phyloP scores from a whole-genome alignment of 768 basidiomycete genomes.

The Mycena rebaudengoi region DNA sequence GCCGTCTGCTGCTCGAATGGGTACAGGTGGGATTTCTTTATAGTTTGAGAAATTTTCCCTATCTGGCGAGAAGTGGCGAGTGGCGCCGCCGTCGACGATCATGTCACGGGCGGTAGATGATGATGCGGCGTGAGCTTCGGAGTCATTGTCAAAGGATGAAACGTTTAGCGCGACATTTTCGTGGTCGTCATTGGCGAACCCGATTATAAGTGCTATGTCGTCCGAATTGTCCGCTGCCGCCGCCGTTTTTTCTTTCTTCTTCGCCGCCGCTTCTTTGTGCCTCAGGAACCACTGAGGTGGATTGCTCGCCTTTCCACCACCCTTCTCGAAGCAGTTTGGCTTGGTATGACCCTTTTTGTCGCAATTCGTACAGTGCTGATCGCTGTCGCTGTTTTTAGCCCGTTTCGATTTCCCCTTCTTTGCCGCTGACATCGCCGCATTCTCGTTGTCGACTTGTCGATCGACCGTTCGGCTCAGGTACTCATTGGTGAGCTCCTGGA shows the following conservation, averaged over 20 bases:
- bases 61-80: constrained; percentile 42
- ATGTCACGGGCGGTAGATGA: background rate
- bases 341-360: constrained; percentile 34
- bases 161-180: background rate
- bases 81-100: constrained; percentile 44
- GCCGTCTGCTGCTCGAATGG: constrained; percentile 40
- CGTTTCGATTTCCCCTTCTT: constrained; percentile 9
- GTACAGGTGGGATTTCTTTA: constrained; percentile 20
- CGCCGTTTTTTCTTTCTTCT: constrained; percentile 14
- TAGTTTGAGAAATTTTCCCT: constrained; percentile 36
- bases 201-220: background rate
- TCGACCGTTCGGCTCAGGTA: background rate
- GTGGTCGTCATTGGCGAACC: background rate
- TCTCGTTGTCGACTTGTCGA: background rate
- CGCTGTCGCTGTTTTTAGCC: background rate
- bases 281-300: constrained; percentile 35
- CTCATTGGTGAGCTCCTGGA: background rate
- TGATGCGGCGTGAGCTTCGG: background rate
- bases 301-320: constrained; percentile 45
- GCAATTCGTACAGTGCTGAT: constrained; percentile 43
- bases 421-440: background rate
- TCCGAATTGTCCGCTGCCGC: constrained; percentile 18
- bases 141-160: background rate
- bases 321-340: constrained; percentile 39
- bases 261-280: constrained; percentile 23